phyloP scores from a whole-genome alignment of 2,329 filamentous ascomycete species.

The Botrytis elliptica region DNA sequence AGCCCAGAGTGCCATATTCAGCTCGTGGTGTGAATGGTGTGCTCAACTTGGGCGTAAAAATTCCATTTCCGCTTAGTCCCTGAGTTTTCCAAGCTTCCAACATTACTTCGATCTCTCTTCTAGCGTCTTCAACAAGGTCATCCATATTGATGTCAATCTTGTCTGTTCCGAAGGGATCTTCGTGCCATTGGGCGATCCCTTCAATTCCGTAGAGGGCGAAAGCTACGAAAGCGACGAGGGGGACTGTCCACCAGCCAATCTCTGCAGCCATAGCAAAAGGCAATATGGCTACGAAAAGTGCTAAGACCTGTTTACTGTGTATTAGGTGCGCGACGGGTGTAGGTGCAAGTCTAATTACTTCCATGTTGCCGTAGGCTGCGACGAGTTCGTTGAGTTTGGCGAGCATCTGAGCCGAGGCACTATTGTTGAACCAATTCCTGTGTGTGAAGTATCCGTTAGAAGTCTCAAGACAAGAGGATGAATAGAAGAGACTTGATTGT shows the following conservation, averaged over 20 bases:
- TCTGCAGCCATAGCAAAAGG: slow-evolving; percentile 63
- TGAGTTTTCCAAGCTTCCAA: slow-evolving; percentile 54
- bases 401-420: slow-evolving; percentile 57
- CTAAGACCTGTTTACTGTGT: slow-evolving; percentile 63
- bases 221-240: slow-evolving; percentile 57
- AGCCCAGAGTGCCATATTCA: slow-evolving; percentile 14
- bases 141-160: slow-evolving; percentile 68
- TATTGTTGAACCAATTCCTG: slow-evolving; percentile 58
- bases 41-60: slow-evolving; percentile 3
- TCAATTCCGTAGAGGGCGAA: slow-evolving; percentile 59
- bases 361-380: slow-evolving; percentile 61
- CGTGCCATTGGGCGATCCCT: slow-evolving; percentile 51
- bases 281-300: slow-evolving; percentile 58
- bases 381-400: slow-evolving; percentile 56
- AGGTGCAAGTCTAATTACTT: slow-evolving; percentile 63
- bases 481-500: slow-evolving; percentile 21
- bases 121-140: slow-evolving; percentile 59
- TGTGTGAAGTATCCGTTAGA: slow-evolving; percentile 11
- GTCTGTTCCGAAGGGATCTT: slow-evolving; percentile 66
- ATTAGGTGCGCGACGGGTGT: slow-evolving; percentile 65
- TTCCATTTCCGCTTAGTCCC: slow-evolving; percentile 24
- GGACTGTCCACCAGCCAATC: slow-evolving; percentile 61
- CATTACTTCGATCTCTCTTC: slow-evolving; percentile 56
- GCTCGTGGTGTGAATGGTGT: slow-evolving; percentile 6
- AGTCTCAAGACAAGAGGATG: background rate